Evolutionary conservation across 176 grass and related monocot species (phyloP), one percentile per base, ranked within the genome.

Genomic region (Rhynchospora pubera): DNA sequence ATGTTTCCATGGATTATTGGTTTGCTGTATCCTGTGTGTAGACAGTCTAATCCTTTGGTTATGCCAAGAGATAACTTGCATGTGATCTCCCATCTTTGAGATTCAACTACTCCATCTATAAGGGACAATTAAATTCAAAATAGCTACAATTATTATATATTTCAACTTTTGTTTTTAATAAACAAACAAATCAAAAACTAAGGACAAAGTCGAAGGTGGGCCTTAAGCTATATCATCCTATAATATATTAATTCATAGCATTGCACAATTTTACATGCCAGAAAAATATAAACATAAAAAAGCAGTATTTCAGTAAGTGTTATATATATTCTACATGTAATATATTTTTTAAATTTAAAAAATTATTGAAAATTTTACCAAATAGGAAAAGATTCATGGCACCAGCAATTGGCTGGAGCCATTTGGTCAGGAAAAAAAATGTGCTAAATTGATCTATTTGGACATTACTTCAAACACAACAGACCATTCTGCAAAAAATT

Each of bases 81-180:
- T 47, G 85, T 86, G 57, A 86, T 80, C 9, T 83, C 81, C 88
- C 88, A 86, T 86, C 80, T 90, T 18, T 90, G 63, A 28, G 88
- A 79, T 86, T 90, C 88, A 66, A 78, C 80, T n/a, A 90, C 73
- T 65, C 84, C 88, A 75, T 70, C 88, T 89, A 81, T 51, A 66
- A 82, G 21, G 9, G 42, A 15, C 11, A 77, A 5, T 73, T 73
- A n/a, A 50, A 73, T 73, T 14, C 5, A 51, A 57, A 47, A 50
- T 23, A 23, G 34, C 34, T 39, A 72, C n/a, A 72, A 51, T 14
- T 21, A 26, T 73, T 73, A 51, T 50, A 1, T n/a, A 73, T 50
- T 12, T 23, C 6, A 46, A 50, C 26, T 2, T 73, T 19, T 51
- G 24, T 73, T 24, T 51, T 67, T 15, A 67, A 42, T 0, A 67